phyloP scores from a whole-genome alignment of 1,284 basidiomycete genomes.

The Jaminaea rosea region DNA sequence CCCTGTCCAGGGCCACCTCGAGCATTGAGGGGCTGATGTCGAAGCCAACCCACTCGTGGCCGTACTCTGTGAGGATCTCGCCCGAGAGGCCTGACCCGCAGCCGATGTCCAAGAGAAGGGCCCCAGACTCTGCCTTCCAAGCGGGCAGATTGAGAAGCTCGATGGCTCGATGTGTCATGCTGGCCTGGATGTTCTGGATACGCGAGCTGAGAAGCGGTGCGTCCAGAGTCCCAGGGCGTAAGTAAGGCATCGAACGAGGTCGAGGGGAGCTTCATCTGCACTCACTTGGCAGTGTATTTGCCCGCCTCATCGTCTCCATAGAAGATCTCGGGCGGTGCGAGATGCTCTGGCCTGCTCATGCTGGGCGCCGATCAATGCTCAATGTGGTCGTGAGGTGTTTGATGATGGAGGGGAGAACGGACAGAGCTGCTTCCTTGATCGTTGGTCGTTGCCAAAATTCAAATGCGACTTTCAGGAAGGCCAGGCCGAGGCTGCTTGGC shows the following conservation, averaged over 20 bases:
- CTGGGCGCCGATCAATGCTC: conserved; percentile 1
- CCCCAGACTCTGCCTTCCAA: conserved; percentile 23
- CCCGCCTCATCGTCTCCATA: conserved; percentile 91
- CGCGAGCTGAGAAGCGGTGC: conserved; percentile 54
- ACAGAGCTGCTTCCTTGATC: no score
- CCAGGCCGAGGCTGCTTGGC: no score
- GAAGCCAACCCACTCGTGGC: conserved; percentile 86
- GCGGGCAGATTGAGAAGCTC: conserved; percentile 77
- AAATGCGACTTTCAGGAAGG: no score
- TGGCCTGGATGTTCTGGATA: conserved; percentile 90
- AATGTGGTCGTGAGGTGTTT: no score
- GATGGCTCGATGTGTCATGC: conserved; percentile 93
- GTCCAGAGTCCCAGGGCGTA: background rate
- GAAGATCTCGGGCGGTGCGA: conserved; percentile 94
- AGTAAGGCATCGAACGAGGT: background rate
- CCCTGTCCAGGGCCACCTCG: conserved; percentile 41
- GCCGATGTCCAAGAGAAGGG: conserved; percentile 80
- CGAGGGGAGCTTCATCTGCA: conserved; percentile 3
- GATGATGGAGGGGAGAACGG: background rate
- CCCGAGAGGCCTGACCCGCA: conserved; percentile 97
- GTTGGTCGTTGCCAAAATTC: no score
- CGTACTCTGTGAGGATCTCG: conserved; percentile 88
- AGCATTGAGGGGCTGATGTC: conserved; percentile 93
- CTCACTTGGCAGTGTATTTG: conserved; percentile 93
- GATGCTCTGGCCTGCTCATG: conserved; percentile 92